Evolutionary conservation across 805 yeast species (phyloP).

Genomic region (Wickerhamomyces silvicola): DNA sequence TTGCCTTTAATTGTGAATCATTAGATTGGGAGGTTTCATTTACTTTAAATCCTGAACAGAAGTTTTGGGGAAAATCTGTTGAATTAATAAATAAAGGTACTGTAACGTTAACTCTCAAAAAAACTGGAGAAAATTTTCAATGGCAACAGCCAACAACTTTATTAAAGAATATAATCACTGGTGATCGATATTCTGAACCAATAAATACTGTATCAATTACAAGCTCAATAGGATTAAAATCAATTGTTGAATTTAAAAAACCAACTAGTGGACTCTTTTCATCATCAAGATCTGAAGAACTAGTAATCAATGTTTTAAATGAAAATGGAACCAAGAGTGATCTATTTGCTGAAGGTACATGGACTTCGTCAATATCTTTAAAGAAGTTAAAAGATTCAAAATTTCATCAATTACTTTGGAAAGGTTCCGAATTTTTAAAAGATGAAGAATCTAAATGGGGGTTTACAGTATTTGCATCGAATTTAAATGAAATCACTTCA

Average conservation of each 20-base stretch:
- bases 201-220: slow-evolving; percentile 57
- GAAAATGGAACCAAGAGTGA: slow-evolving; percentile 15
- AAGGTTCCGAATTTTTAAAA: slow-evolving; percentile 56
- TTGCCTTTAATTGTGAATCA: slow-evolving; percentile 76
- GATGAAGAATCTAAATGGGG: slow-evolving; percentile 68
- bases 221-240: slow-evolving; percentile 62
- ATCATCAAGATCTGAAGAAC: slow-evolving; percentile 65
- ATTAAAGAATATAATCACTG: slow-evolving; percentile 84
- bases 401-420: slow-evolving; percentile 54
- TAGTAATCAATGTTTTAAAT: slow-evolving; percentile 30
- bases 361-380: slow-evolving; percentile 67
- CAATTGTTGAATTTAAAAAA: slow-evolving; percentile 63
- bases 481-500: slow-evolving; percentile 70
- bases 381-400: slow-evolving; percentile 15
- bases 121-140: slow-evolving; percentile 60
- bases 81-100: slow-evolving; percentile 76
- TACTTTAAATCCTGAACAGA: slow-evolving; percentile 70
- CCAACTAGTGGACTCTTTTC: slow-evolving; percentile 63
- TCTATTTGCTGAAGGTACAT: slow-evolving; percentile 50
- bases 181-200: slow-evolving; percentile 93
- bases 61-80: slow-evolving; percentile 91
- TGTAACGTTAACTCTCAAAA: slow-evolving; percentile 47
- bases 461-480: slow-evolving; percentile 75
- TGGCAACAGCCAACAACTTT: slow-evolving; percentile 83
- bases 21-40: slow-evolving; percentile 62